A percentile compares a stretch with the other conserved stretches of the same genome.
Conservation (phyloP, 305 asterid species). For the Plantago rigida region DNA sequence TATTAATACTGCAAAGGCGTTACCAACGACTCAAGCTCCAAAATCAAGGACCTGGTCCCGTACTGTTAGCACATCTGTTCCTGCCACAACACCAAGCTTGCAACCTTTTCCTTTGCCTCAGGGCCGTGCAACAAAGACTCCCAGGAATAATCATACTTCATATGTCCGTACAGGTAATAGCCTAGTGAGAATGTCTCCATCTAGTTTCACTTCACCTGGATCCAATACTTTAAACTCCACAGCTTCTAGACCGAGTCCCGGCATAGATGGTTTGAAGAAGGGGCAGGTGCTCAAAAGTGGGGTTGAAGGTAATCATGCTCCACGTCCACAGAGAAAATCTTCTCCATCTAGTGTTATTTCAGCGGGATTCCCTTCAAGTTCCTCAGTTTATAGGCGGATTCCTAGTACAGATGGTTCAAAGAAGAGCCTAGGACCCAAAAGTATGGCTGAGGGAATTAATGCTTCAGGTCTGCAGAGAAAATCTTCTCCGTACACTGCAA, state of each 20-base stretch:
- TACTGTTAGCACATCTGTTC: slow-evolving; percentile 32
- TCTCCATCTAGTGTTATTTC: slow-evolving; percentile 28
- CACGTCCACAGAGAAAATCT: slow-evolving; percentile 27
- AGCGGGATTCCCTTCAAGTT: slow-evolving; percentile 30
- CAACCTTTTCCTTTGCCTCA: slow-evolving; percentile 34
- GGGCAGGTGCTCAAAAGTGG: slow-evolving; percentile 22
- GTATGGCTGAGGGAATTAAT: slow-evolving; percentile 28
- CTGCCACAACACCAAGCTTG: slow-evolving; percentile 34
- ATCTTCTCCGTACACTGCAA: slow-evolving; percentile 27
- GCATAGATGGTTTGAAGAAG: slow-evolving; percentile 30
- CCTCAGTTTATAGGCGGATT: slow-evolving; percentile 33
- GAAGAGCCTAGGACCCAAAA: slow-evolving; percentile 35
- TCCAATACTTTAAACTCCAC: slow-evolving; percentile 34
- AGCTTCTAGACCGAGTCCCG: slow-evolving; percentile 31
- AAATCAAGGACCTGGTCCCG: slow-evolving; percentile 86
- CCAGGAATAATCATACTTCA: slow-evolving; percentile 33
- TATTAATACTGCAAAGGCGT: slow-evolving; percentile 31
- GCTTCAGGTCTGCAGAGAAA: slow-evolving; percentile 27
- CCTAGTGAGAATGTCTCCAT: slow-evolving; percentile 56
- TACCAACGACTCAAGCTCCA: slow-evolving; percentile 35
- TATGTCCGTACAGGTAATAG: slow-evolving; percentile 82
- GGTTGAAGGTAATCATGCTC: slow-evolving; percentile 28
- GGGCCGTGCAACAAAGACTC: slow-evolving; percentile 32
- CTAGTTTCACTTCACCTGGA: slow-evolving; percentile 35
- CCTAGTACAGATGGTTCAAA: slow-evolving; percentile 29